Evolutionary conservation across 768 basidiomycete genomes (phyloP).

Genomic region (Exidia glandulosa): DNA sequence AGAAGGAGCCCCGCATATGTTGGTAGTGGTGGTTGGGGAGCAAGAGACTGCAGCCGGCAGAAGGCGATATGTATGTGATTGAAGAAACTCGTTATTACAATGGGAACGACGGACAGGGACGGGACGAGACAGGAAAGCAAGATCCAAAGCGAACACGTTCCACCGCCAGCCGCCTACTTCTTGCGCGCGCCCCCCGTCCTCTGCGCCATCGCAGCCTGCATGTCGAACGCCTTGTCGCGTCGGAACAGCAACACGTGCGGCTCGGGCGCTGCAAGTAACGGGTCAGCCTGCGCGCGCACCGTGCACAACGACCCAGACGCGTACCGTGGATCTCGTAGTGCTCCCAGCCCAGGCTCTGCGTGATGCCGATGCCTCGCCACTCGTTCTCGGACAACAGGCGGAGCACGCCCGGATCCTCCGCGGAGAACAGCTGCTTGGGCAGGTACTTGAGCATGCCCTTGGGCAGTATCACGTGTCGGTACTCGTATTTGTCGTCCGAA

Average conservation of each 20-base stretch:
- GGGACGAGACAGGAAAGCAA: not conserved
- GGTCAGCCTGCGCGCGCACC: not conserved
- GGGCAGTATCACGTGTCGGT: slow-evolving; percentile 93
- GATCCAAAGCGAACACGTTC: not conserved
- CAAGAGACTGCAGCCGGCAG: too few species aligned
- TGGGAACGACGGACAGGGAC: not conserved
- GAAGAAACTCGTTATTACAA: not conserved
- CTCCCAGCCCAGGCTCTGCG: slow-evolving; percentile 93
- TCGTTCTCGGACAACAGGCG: slow-evolving; percentile 78
- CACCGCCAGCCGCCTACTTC: not conserved
- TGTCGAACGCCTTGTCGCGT: slow-evolving; percentile 57
- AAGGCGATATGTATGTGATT: too few species aligned
- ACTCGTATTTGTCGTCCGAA: slow-evolving; percentile 86
- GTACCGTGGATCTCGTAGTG: slow-evolving; percentile 95
- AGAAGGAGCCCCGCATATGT: not conserved
- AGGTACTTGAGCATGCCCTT: slow-evolving; percentile 90
- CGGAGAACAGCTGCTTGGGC: slow-evolving; percentile 65
- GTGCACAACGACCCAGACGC: slow-evolving; percentile 9
- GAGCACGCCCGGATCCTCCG: slow-evolving; percentile 38
- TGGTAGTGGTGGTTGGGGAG: too few species aligned
- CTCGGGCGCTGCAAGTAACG: slow-evolving; percentile 54
- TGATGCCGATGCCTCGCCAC: slow-evolving; percentile 95
- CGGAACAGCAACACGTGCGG: slow-evolving; percentile 92
- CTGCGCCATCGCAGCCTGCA: slow-evolving; percentile 9
- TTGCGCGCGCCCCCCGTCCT: not conserved